Conservation (phyloP, 2,329 filamentous ascomycete genomes). For the Fusarium sp. region DNA sequence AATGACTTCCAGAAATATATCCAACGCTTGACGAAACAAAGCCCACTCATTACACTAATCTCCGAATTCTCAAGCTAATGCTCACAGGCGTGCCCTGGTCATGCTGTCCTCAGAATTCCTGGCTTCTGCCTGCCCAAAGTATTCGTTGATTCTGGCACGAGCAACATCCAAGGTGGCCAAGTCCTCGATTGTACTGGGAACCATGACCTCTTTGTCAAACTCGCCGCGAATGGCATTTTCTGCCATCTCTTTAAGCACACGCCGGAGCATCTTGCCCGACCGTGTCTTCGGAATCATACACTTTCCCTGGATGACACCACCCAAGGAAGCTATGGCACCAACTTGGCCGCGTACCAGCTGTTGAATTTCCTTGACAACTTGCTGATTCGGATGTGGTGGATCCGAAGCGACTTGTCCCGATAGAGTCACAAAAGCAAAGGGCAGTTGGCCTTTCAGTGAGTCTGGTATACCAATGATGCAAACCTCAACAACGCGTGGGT, state of each 20-base stretch:
- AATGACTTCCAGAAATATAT: neutral
- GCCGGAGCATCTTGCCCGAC: conserved; percentile 88
- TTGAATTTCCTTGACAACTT: conserved; percentile 72
- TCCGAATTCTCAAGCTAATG: neutral
- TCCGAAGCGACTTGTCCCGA: conserved; percentile 59
- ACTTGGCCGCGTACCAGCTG: conserved; percentile 80
- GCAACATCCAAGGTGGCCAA: conserved; percentile 78
- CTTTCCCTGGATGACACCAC: conserved; percentile 85
- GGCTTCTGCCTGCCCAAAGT: conserved; percentile 69
- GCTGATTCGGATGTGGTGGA: conserved; percentile 60
- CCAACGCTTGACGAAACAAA: neutral
- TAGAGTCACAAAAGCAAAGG: conserved; percentile 84
- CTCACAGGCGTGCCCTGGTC: conserved; percentile 65
- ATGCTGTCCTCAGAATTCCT: conserved; percentile 59
- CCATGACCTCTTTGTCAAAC: conserved; percentile 75
- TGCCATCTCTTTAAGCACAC: conserved; percentile 83
- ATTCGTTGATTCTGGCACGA: conserved; percentile 75
- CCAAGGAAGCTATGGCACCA: conserved; percentile 85
- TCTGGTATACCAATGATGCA: conserved; percentile 90
- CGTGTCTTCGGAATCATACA: conserved; percentile 92
- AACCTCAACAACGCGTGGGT: conserved; percentile 82
- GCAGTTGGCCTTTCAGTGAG: conserved; percentile 86
- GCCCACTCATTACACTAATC: neutral
- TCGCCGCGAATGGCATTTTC: conserved; percentile 83
- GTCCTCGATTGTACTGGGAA: conserved; percentile 91